A percentile compares a stretch with the other conserved stretches of the same genome.
Evolutionary conservation across 2,329 filamentous ascomycete species (phyloP).

Genomic region (Hirsutella thompsonii): DNA sequence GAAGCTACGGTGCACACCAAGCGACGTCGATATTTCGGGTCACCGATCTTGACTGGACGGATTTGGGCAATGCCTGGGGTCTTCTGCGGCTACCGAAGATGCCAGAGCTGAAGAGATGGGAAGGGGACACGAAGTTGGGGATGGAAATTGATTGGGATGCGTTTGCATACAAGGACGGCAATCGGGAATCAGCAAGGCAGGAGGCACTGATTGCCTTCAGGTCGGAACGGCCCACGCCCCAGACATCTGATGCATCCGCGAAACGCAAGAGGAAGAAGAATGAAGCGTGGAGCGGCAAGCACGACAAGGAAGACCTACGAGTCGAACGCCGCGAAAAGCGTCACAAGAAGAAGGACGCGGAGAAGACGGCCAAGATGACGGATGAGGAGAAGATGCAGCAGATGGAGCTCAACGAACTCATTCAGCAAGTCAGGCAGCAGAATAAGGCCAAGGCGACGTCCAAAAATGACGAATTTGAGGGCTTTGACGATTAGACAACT

Average conservation of each 20-base stretch:
- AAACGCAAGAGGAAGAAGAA: conserved; percentile 49
- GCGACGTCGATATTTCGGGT: conserved; percentile 84
- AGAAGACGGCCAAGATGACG: conserved; percentile 52
- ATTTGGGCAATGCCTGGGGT: conserved; percentile 73
- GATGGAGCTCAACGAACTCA: conserved; percentile 49
- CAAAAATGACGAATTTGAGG: conserved; percentile 41
- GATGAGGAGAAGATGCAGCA: conserved; percentile 53
- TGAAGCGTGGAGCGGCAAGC: conserved; percentile 61
- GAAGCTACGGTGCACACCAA: conserved; percentile 83
- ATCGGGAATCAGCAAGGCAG: conserved; percentile 51
- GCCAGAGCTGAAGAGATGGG: conserved; percentile 72
- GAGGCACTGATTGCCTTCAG: conserved; percentile 39
- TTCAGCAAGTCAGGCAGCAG: conserved; percentile 48
- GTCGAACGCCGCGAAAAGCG: conserved; percentile 51
- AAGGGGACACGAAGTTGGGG: conserved; percentile 51
- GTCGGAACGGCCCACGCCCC: conserved; percentile 22
- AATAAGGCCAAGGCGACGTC: conserved; percentile 31
- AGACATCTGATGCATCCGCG: conserved; percentile 21
- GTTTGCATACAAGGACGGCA: conserved; percentile 61
- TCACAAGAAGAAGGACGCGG: conserved; percentile 49
- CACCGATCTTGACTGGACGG: conserved; percentile 71
- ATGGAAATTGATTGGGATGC: conserved; percentile 53
- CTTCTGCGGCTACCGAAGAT: conserved; percentile 80
- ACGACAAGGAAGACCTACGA: conserved; percentile 51
- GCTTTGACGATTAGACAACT: conserved; percentile 36